A percentile compares a stretch with the other conserved stretches of the same genome.
phyloP scores from a whole-genome alignment of 768 basidiomycete genomes.

The Neoboletus magnificus region DNA sequence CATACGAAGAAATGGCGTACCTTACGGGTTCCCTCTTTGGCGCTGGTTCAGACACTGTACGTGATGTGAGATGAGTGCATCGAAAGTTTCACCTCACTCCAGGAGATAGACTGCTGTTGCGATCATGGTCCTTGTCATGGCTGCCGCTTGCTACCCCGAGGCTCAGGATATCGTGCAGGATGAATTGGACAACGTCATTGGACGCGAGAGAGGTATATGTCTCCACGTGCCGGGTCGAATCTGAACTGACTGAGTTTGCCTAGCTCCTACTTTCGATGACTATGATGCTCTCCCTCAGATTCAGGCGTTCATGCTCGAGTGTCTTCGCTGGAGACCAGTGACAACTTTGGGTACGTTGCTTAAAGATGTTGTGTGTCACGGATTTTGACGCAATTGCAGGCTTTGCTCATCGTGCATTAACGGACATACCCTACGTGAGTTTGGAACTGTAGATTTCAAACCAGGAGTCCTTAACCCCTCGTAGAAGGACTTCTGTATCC shows the following conservation, averaged over 20 bases:
- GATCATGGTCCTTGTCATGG: conserved; percentile 55
- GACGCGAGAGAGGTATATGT: conserved; percentile 35
- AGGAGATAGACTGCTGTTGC: conserved; percentile 47
- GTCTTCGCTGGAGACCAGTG: conserved; percentile 42
- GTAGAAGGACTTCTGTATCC: conserved; percentile 36
- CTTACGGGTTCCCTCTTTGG: conserved; percentile 65
- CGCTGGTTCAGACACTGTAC: conserved; percentile 58
- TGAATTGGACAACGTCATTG: conserved; percentile 53
- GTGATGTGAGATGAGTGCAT: conserved; percentile 1
- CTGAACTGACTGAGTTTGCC: not conserved
- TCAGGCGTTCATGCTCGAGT: conserved; percentile 40
- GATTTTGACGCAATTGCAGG: conserved; percentile 30
- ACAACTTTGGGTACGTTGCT: conserved; percentile 27
- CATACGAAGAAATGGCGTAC: conserved; percentile 58
- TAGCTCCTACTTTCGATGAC: conserved; percentile 44
- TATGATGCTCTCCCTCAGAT: conserved; percentile 34
- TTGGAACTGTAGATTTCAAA: not conserved
- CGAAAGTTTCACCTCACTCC: not conserved
- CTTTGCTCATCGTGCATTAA: conserved; percentile 61
- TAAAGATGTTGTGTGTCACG: not conserved
- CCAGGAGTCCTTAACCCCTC: conserved; percentile 2
- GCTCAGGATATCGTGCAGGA: conserved; percentile 50
- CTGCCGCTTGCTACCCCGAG: conserved; percentile 52
- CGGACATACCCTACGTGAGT: conserved; percentile 60
- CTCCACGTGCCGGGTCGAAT: not conserved